Base-by-base conservation (phyloP, 108 stramenopile genomes). In the Discostella stelligeroides region DNA sequence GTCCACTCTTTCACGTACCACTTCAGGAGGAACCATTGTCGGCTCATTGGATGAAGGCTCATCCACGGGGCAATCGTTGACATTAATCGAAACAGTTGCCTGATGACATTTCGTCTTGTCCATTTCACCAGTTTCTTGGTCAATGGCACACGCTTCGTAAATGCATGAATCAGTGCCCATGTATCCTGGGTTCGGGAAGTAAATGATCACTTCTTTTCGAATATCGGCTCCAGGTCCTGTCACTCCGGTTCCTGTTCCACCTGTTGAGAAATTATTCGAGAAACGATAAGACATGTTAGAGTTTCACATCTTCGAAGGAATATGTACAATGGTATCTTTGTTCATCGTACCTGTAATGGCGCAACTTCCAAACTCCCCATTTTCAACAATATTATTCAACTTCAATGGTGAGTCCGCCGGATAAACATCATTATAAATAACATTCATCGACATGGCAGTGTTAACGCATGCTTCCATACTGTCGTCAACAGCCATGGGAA, bases 161-260 rank as follows among this genome's bases (percentile, higher is more conserved):
- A 49, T 29, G 39, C 68, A 70, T 21, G 13, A 6, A 50, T 70
- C 68, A 3, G 2, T 28, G 17, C 68, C 68, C 28, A 50, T 49
- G 39, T 18, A 70, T 28, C 59, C 47, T 30, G 59, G 58, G 17
- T 20, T 11, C 30, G 68, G 68, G 23, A 21, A 50, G 27, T 70
- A 70, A 14, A 67, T 45, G 1, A 67, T 21, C 5, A 45, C n/a
- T 45, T 13, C n/a, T n/a, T 45, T 45, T 45, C n/a, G 15, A n/a
- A n/a, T n/a, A 10, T 45, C 43, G 12, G n/a, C 43, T n/a, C 43
- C 43, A 45, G 34, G 34, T 34, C 34, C 34, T 34, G 34, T 5
- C 6, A 34, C 5, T 34, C 34, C 34, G 34, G 34, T 34, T 3
- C 34, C 34, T 34, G 5, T 10, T n/a, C n/a, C 43, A 2, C 43